Conservation (phyloP, 2,329 filamentous ascomycete genomes). For the Xylariomycetidae sp. region DNA sequence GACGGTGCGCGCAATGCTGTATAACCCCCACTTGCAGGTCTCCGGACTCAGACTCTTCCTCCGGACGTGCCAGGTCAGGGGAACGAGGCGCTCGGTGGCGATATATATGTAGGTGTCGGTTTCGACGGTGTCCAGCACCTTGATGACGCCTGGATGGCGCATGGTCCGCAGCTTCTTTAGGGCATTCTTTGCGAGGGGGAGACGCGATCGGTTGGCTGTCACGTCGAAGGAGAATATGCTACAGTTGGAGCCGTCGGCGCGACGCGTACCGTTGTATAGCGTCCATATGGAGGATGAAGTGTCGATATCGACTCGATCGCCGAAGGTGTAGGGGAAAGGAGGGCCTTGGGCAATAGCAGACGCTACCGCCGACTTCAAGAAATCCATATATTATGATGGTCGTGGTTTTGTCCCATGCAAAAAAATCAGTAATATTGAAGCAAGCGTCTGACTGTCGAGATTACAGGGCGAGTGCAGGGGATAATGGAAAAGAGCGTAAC, state of each 20-base stretch:
- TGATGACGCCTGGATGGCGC: conserved; percentile 90
- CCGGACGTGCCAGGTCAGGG: conserved; percentile 85
- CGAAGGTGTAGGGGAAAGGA: conserved; percentile 87
- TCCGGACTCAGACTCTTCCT: conserved; percentile 83
- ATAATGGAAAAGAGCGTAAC: no score
- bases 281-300: conserved; percentile 97
- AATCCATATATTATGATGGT: no score
- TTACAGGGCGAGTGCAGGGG: no score
- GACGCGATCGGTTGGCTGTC: conserved; percentile 68
- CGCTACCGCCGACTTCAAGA: conserved; percentile 94
- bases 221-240: conserved; percentile 97
- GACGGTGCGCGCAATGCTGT: conserved; percentile 81
- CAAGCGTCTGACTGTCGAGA: no score
- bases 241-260: conserved; percentile 89
- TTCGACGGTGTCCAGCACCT: conserved; percentile 92
- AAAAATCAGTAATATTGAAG: no score
- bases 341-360: conserved; percentile 95
- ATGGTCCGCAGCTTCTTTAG: conserved; percentile 90
- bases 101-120: conserved; percentile 96
- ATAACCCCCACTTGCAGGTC: conserved; percentile 94
- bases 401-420: conserved; percentile 11
- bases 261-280: conserved; percentile 89
- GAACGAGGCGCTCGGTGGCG: conserved; percentile 84
- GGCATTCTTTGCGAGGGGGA: conserved; percentile 88
- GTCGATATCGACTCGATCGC: conserved; percentile 86